These are phyloP conservation scores for Neonectria faginata DNA, from an alignment of 2,329 filamentous ascomycete genomes.

Conservation along the genomic window DNA sequence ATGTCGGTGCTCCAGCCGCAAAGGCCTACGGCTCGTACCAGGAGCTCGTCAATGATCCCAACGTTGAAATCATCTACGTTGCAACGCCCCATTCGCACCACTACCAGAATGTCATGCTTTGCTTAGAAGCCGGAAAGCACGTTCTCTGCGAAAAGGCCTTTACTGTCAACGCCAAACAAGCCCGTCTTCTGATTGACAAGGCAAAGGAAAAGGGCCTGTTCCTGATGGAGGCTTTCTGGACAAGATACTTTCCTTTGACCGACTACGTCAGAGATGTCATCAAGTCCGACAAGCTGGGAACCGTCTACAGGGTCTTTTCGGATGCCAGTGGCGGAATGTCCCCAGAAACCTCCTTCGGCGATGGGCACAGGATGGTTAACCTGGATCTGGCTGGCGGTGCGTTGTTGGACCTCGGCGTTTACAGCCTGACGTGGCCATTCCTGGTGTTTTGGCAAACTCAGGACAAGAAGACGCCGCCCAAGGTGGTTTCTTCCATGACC, in stretches of 20 bases:
- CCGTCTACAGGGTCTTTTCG: conserved; percentile 66
- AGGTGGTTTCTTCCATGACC: conserved; percentile 73
- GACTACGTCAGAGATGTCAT: conserved; percentile 76
- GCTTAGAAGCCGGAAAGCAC: conserved; percentile 82
- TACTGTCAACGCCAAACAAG: conserved; percentile 83
- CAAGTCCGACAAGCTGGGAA: conserved; percentile 63
- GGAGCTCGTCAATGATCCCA: conserved; percentile 79
- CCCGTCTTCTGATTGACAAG: conserved; percentile 75
- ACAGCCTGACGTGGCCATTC: conserved; percentile 89
- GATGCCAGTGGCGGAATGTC: conserved; percentile 9
- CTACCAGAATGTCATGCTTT: conserved; percentile 87
- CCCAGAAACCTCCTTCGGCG: conserved; percentile 15
- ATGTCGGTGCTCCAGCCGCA: conserved; percentile 72
- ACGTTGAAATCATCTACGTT: conserved; percentile 87
- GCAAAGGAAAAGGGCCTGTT: conserved; percentile 78
- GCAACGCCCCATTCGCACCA: conserved; percentile 92
- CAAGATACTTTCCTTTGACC: conserved; percentile 85
- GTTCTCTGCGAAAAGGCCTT: conserved; percentile 92
- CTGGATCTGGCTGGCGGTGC: conserved; percentile 83
- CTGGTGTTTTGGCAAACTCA: conserved; percentile 83
- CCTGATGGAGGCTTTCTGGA: conserved; percentile 91
- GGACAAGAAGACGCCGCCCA: conserved; percentile 72
- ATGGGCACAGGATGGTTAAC: conserved; percentile 80
- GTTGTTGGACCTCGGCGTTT: conserved; percentile 85
- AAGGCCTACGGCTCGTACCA: conserved; percentile 83